phyloP scores from a whole-genome alignment of 371 early-diverging fungal genomes.

The Haplosporangium sp. region DNA sequence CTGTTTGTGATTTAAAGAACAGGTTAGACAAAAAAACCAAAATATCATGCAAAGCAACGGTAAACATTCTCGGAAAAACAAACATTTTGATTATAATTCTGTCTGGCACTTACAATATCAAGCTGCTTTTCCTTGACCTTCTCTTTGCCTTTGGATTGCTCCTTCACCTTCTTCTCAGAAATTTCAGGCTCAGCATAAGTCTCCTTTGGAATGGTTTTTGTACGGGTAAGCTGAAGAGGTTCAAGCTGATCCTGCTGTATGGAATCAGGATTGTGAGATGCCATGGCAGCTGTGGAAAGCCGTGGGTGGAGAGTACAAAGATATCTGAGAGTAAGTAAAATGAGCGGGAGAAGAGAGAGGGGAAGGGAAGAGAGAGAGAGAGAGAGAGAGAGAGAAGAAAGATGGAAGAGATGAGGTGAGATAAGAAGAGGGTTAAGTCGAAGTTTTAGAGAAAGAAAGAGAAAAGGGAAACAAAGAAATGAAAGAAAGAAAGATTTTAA shows the following conservation, averaged over 20 bases:
- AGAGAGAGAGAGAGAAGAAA: background rate
- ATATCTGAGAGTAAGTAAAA: slow-evolving; percentile 1
- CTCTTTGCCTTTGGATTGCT: slow-evolving; percentile 3
- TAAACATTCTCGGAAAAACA: background rate
- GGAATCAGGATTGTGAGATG: background rate
- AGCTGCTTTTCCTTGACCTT: slow-evolving; percentile 34
- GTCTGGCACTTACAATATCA: slow-evolving; percentile 41
- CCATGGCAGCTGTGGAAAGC: background rate
- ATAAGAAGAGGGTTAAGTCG: background rate
- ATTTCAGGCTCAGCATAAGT: too few species aligned
- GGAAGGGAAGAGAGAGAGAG: background rate
- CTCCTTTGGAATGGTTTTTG: slow-evolving; percentile 19
- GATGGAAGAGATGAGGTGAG: slow-evolving; percentile 4
- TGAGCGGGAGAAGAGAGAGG: slow-evolving; percentile 1
- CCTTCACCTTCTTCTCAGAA: slow-evolving; percentile 7
- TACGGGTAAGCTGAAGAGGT: slow-evolving; percentile 27
- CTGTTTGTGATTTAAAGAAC: slow-evolving; percentile 8
- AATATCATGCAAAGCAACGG: background rate
- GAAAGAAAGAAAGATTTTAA: background rate
- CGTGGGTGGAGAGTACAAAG: slow-evolving; percentile 5
- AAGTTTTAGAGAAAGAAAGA: background rate
- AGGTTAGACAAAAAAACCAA: background rate
- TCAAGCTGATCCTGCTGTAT: background rate
- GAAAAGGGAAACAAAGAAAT: background rate
- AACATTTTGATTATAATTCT: background rate